Conservation (phyloP, 202 grass and related monocot species). For the Bolboschoenoplectus hybrid region DNA sequence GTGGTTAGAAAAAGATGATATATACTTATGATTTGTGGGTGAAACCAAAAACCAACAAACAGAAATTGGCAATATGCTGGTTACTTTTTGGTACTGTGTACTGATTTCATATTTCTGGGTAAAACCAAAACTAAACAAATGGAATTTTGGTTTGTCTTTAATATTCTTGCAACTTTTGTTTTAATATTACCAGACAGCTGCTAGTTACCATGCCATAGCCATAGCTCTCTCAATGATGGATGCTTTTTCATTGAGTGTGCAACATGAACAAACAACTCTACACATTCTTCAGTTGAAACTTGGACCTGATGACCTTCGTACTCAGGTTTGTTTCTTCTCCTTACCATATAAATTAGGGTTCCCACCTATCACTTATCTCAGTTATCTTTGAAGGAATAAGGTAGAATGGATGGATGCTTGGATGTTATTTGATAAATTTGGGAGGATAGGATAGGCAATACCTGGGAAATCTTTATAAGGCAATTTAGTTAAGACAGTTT, state of each 20-base stretch:
- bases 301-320: conserved; percentile 94
- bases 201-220: conserved; percentile 99
- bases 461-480: background rate
- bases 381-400: background rate
- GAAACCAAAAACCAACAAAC: background rate
- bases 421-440: background rate
- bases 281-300: conserved; percentile 97
- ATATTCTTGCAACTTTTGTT: conserved; percentile 9
- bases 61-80: background rate
- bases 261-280: conserved; percentile 99
- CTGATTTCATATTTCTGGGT: background rate
- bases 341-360: conserved; percentile 10
- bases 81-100: background rate
- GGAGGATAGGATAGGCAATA: background rate
- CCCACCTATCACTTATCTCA: too few relatives aligned
- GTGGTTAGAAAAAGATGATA: background rate
- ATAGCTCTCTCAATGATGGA: conserved; percentile 99
- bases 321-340: conserved; percentile 61
- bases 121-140: background rate
- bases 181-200: conserved; percentile 79
- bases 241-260: conserved; percentile 81
- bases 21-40: background rate
- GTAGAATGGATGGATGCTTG: background rate
- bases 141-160: background rate
- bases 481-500: background rate